phyloP scores from a whole-genome alignment of 108 stramenopile genomes.

The Skeletonema costatum region DNA sequence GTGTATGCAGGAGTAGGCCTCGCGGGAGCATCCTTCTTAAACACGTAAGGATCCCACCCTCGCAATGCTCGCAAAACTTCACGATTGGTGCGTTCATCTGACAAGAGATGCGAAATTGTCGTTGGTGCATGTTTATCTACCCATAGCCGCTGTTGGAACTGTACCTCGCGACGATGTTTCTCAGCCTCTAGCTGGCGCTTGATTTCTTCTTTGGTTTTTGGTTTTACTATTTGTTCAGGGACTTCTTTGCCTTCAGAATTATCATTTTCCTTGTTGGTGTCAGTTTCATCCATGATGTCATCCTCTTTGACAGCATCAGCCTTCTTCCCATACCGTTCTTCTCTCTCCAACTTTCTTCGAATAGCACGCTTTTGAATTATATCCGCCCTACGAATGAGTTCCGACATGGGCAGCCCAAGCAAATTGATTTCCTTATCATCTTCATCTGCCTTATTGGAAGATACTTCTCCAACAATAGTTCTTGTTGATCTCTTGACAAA shows the following conservation, averaged over 20 bases:
- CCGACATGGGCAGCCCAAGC: conserved; percentile 48
- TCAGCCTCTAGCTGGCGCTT: not conserved
- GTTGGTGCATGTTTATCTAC: conserved; percentile 93
- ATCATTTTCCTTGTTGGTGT: not conserved
- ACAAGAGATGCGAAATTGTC: conserved; percentile 87
- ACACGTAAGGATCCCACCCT: conserved; percentile 96
- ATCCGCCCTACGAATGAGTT: conserved; percentile 52
- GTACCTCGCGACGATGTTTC: conserved; percentile 23
- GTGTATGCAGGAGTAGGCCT: conserved; percentile 40
- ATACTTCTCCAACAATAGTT: not conserved
- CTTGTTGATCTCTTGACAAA: conserved; percentile 19
- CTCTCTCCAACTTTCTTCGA: conserved; percentile 34
- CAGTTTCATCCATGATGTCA: conserved; percentile 16
- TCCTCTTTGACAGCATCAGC: conserved; percentile 4
- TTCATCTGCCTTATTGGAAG: not conserved
- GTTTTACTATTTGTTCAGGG: not conserved
- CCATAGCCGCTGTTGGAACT: conserved; percentile 63
- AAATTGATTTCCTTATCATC: conserved; percentile 22
- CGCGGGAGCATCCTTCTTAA: conserved; percentile 68
- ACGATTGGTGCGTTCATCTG: conserved; percentile 93
- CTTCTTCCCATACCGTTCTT: conserved; percentile 16
- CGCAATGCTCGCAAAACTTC: conserved; percentile 89
- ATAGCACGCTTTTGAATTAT: conserved; percentile 41
- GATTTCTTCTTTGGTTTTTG: conserved; percentile 1
- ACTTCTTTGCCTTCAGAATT: not conserved